These are phyloP conservation scores for Rubroboletus pulcherrimus DNA, from an alignment of 768 basidiomycete genomes.

Conservation along the genomic window DNA sequence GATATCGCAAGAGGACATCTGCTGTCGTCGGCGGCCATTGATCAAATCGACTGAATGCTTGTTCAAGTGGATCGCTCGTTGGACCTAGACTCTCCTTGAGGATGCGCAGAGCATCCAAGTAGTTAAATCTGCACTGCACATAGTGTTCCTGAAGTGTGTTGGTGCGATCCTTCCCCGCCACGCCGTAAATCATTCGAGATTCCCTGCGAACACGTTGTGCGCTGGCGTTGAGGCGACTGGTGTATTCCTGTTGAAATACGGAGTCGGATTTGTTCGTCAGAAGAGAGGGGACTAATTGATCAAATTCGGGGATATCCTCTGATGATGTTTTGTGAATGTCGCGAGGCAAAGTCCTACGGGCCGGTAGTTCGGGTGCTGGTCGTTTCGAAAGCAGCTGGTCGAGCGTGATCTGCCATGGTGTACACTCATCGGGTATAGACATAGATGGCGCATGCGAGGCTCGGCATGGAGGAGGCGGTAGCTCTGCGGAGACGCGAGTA, in stretches of 20 bases:
- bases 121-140: background rate
- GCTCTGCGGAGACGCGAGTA: too few species aligned
- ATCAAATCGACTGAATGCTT: background rate
- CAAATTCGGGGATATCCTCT: background rate
- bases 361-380: background rate
- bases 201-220: background rate
- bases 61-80: background rate
- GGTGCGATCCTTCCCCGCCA: too few species aligned
- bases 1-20: background rate
- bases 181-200: background rate
- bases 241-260: conserved; percentile 13
- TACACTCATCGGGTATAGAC: background rate
- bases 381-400: background rate
- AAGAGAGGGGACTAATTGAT: background rate
- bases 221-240: background rate
- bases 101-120: background rate
- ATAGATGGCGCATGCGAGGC: too few species aligned
- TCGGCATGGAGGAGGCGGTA: too few species aligned
- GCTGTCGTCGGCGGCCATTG: conserved; percentile 32
- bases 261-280: background rate
- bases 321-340: background rate
- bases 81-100: conserved; percentile 13
- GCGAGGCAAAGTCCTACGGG: background rate
- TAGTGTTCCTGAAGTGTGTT: background rate
- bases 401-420: background rate